Percentiles rank a stretch among this genome's conserved stretches.
These are phyloP conservation scores for Berkeleyomyces rouxiae DNA, from an alignment of 2,329 filamentous ascomycete species.

Conservation along the genomic window DNA sequence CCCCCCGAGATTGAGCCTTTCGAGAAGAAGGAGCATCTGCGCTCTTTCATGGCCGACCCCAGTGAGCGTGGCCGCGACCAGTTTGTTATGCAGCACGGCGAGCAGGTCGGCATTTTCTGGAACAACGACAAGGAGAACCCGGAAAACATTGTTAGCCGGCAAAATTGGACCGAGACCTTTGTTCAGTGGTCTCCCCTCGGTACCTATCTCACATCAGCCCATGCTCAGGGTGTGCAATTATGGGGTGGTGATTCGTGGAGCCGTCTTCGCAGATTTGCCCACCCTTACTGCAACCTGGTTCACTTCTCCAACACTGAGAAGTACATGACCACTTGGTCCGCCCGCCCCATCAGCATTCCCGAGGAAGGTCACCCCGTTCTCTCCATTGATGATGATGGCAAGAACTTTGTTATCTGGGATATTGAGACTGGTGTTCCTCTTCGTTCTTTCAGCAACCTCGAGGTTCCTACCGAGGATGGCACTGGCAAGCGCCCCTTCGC, in stretches of 20 bases:
- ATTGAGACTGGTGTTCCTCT: slow-evolving; percentile 77
- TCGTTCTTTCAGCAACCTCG: slow-evolving; percentile 83
- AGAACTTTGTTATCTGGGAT: slow-evolving; percentile 99
- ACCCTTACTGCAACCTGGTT: slow-evolving; percentile 87
- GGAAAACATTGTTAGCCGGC: slow-evolving; percentile 77
- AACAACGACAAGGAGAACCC: slow-evolving; percentile 90
- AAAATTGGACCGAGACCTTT: slow-evolving; percentile 96
- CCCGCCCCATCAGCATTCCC: slow-evolving; percentile 78
- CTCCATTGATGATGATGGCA: slow-evolving; percentile 84
- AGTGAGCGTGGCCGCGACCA: slow-evolving; percentile 73
- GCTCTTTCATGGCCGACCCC: slow-evolving; percentile 80
- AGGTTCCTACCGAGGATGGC: slow-evolving; percentile 43
- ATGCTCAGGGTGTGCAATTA: slow-evolving; percentile 89
- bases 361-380: slow-evolving; percentile 74
- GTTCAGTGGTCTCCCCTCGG: slow-evolving; percentile 95
- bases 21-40: slow-evolving; percentile 85
- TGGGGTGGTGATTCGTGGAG: slow-evolving; percentile 88
- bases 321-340: slow-evolving; percentile 93
- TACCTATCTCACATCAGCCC: slow-evolving; percentile 86
- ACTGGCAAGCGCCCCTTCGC: slow-evolving; percentile 66
- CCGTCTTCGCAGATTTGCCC: slow-evolving; percentile 80
- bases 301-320: slow-evolving; percentile 90
- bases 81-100: slow-evolving; percentile 84
- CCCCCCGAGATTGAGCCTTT: slow-evolving; percentile 72
- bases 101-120: slow-evolving; percentile 91